Evolutionary conservation across 805 yeast genomes (phyloP).

Genomic region (Metschnikowia lochheadii): DNA sequence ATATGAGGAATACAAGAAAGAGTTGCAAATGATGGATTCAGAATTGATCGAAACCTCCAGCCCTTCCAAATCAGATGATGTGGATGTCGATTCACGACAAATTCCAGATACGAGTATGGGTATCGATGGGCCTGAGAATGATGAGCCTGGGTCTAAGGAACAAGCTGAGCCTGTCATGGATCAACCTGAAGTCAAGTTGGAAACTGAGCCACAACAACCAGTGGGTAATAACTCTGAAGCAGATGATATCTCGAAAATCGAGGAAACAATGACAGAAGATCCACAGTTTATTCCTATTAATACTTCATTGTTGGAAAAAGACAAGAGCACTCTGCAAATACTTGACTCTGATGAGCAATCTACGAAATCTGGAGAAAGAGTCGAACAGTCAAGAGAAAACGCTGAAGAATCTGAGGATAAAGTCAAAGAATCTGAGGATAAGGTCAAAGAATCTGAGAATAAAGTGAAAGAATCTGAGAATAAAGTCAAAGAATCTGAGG

Average conservation of each 20-base stretch:
- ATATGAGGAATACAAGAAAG: conserved; percentile 14
- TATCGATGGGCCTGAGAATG: not conserved
- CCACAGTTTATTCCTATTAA: not conserved
- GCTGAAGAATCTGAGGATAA: not conserved
- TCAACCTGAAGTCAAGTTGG: not conserved
- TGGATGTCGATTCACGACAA: not conserved
- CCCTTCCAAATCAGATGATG: not conserved
- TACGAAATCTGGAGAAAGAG: not conserved
- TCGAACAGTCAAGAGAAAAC: not conserved
- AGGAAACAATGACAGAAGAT: conserved; percentile 1
- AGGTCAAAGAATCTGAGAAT: too few species aligned
- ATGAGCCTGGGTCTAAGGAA: too few species aligned
- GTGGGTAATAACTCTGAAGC: not conserved
- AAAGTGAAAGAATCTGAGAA: too few species aligned
- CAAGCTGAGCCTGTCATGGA: not conserved
- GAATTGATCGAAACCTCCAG: conserved; percentile 7
- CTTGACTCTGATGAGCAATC: not conserved
- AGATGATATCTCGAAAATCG: not conserved
- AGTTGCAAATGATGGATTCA: conserved; percentile 10
- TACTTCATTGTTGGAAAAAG: not conserved
- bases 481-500: too few species aligned
- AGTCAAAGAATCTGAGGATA: too few species aligned
- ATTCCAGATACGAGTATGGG: not conserved
- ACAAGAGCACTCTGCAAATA: not conserved
- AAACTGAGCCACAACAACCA: not conserved